Evolutionary conservation across 192 early-diverging fungal species (phyloP).

Genomic region (Podila epicladia): DNA sequence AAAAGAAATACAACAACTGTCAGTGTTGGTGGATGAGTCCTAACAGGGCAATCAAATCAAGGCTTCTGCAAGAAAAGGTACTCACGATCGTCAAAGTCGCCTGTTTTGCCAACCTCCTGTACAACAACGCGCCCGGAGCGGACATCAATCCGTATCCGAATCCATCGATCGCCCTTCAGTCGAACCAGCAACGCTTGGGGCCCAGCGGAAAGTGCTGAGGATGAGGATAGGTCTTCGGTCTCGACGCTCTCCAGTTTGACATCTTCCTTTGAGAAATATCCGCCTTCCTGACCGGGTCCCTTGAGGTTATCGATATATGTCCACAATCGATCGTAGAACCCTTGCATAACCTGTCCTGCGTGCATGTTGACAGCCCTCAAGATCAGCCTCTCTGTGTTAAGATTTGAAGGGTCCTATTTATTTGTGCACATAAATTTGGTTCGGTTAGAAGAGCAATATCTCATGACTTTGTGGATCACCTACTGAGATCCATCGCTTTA

Average conservation of each 20-base stretch:
- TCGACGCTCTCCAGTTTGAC: conserved; percentile 22
- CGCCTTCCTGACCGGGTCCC: conserved; percentile 35
- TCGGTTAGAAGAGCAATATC: too few relatives aligned
- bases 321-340: conserved; percentile 51
- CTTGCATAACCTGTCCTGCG: conserved; percentile 54
- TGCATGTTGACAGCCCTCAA: conserved; percentile 55
- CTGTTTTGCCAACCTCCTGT: conserved; percentile 53
- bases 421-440: too few relatives aligned
- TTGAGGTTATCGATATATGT: conserved; percentile 46
- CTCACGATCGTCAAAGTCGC: conserved; percentile 62
- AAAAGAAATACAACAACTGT: neutral
- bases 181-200: conserved; percentile 50
- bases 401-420: conserved; percentile 51
- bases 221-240: conserved; percentile 18
- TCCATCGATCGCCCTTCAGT: conserved; percentile 56
- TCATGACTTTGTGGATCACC: too few relatives aligned
- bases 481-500: too few relatives aligned
- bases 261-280: conserved; percentile 23
- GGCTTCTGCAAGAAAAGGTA: neutral
- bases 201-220: neutral
- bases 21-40: neutral
- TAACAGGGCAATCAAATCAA: neutral
- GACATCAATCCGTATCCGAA: conserved; percentile 58
- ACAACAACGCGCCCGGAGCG: conserved; percentile 58
- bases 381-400: conserved; percentile 56